Percentiles rank a stretch among this genome's conserved stretches.
Conservation (phyloP, 129 eudicot species). For the Chrysanthemum makinoi region DNA sequence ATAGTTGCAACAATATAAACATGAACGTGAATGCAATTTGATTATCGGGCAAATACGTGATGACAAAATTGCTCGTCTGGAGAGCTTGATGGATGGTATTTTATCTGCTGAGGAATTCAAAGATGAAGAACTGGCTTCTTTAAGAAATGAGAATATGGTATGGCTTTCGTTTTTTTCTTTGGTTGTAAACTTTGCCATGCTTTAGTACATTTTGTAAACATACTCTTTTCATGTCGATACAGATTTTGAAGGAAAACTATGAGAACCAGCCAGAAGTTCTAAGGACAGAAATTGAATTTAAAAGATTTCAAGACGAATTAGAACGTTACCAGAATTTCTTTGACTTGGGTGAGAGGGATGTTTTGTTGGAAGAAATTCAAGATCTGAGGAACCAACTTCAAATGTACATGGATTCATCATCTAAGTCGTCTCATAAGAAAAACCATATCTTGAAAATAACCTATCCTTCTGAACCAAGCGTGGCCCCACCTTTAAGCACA, state of each 20-base stretch:
- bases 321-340: conserved; percentile 77
- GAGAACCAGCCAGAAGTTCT: conserved; percentile 83
- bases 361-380: conserved; percentile 83
- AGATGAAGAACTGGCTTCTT: conserved; percentile 65
- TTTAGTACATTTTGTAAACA: neutral
- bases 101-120: conserved; percentile 73
- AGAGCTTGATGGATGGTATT: conserved; percentile 94
- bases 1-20: conserved; percentile 93
- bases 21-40: conserved; percentile 93
- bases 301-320: conserved; percentile 76
- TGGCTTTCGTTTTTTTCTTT: neutral
- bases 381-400: conserved; percentile 79
- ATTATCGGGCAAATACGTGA: conserved; percentile 79
- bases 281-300: conserved; percentile 66
- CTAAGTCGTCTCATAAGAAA: conserved; percentile 26
- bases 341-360: conserved; percentile 92
- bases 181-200: neutral
- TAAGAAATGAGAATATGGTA: conserved; percentile 81
- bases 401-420: conserved; percentile 59
- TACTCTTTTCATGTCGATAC: neutral
- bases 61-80: conserved; percentile 90
- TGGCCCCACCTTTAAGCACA: conserved; percentile 43
- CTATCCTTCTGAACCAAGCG: conserved; percentile 53
- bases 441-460: conserved; percentile 49
- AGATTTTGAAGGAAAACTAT: conserved; percentile 81